Percentiles rank a stretch among this genome's conserved stretches.
These are phyloP conservation scores for Botrytis medusae DNA, from an alignment of 2,329 filamentous ascomycete species.

Conservation along the genomic window DNA sequence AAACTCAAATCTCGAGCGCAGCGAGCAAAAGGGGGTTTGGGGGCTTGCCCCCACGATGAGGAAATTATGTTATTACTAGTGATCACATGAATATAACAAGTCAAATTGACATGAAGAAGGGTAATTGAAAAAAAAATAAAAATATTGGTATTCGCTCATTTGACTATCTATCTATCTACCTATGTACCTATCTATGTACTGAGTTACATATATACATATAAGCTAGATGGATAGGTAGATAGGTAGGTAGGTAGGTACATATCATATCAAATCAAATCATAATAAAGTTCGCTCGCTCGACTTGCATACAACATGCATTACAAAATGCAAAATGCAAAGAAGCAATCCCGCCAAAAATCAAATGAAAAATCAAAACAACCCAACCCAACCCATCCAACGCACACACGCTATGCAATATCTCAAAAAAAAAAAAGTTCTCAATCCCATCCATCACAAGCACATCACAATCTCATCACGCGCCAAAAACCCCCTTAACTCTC, in stretches of 20 bases:
- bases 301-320: background rate
- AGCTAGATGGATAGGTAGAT: no score
- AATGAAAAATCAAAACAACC: background rate
- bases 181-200: no score
- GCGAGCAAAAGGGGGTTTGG: slow-evolving; percentile 4
- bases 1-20: background rate
- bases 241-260: no score
- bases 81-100: background rate
- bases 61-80: background rate
- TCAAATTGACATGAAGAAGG: no score
- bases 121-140: no score
- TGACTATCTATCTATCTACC: background rate
- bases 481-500: slow-evolving; percentile 49
- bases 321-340: background rate
- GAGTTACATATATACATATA: no score
- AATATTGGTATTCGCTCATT: background rate
- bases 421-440: background rate
- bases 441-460: no score
- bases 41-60: background rate
- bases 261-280: background rate
- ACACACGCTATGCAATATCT: slow-evolving; percentile 2
- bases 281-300: background rate
- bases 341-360: background rate
- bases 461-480: slow-evolving; percentile 24
- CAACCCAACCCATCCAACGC: background rate